Evolutionary conservation across 139 green algal genomes (phyloP), one percentile per base, ranked within the genome.

Genomic region (Parachlorella kessleri): DNA sequence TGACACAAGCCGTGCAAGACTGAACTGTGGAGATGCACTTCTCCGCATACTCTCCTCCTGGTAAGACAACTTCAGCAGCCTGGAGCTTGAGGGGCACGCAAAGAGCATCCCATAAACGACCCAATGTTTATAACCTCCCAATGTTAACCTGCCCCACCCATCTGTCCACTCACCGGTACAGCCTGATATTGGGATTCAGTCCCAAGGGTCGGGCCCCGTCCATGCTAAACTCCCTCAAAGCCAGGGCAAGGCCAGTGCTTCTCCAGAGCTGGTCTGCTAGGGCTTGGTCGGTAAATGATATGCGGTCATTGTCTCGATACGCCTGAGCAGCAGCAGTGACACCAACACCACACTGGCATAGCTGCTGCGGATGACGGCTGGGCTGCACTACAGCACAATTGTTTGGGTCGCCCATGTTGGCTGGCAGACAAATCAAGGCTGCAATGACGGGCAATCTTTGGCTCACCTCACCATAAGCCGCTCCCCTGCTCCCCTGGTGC

Each of bases 101-200:
- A n/a, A n/a, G n/a, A n/a, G n/a, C n/a, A n/a, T n/a, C n/a, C n/a
- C n/a, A n/a, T n/a, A n/a, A n/a, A n/a, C n/a, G n/a, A n/a, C n/a
- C n/a, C n/a, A n/a, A n/a, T n/a, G n/a, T n/a, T n/a, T n/a, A n/a
- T n/a, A n/a, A n/a, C n/a, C n/a, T n/a, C n/a, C n/a, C n/a, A n/a
- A n/a, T n/a, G n/a, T n/a, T n/a, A n/a, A n/a, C n/a, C n/a, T n/a
- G n/a, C n/a, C n/a, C n/a, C n/a, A n/a, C n/a, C n/a, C n/a, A n/a
- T n/a, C n/a, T n/a, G n/a, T n/a, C n/a, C n/a, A n/a, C 48, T 59
- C 48, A 59, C 48, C 48, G 87, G 82, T 94, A 94, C 35, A 92
- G 67, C 10, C 90, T 72, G 26, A 94, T 82, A 73, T 91, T 89
- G 32, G 82, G 80, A 59, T 93, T 93, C 9, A 90, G 77, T 3